A percentile compares a stretch with the other conserved stretches of the same genome.
phyloP scores from a whole-genome alignment of 2,329 filamentous ascomycete species.

The Trichoderma endophyticum region DNA sequence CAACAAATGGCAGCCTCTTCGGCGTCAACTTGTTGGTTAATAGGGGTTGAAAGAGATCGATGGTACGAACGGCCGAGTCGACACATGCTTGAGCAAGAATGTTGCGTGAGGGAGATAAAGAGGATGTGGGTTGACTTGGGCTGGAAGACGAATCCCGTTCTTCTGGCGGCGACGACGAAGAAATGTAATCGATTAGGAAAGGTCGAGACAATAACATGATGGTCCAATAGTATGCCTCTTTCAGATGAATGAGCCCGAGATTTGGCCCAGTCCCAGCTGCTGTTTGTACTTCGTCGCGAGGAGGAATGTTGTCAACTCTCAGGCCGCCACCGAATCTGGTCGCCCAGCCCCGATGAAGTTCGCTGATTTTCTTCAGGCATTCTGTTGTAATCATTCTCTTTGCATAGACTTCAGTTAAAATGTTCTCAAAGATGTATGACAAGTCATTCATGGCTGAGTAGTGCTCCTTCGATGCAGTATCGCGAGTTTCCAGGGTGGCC shows the following conservation, averaged over 20 bases:
- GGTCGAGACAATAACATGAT: not conserved
- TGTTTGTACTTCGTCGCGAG: not conserved
- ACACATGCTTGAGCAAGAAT: conserved; percentile 1
- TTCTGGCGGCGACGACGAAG: not conserved
- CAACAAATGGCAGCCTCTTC: not conserved
- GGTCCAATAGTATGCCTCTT: not conserved
- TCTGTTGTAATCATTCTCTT: not conserved
- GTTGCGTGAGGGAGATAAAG: not conserved
- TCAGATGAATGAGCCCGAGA: not conserved
- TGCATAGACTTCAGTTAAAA: not conserved
- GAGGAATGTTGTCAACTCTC: not conserved
- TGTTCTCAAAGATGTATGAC: not conserved
- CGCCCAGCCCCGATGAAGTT: not conserved
- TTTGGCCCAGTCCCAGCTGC: not conserved
- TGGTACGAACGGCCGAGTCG: not conserved
- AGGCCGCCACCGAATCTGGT: not conserved
- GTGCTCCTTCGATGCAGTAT: not conserved
- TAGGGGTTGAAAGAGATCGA: not conserved
- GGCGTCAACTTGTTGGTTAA: not conserved
- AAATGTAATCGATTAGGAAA: not conserved
- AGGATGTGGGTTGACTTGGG: not conserved
- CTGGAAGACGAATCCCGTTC: not conserved
- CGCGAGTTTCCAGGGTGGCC: not conserved
- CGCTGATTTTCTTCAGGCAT: not conserved
- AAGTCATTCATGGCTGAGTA: not conserved